Base-by-base conservation (phyloP, 495 filamentous ascomycete species). In the Penicillium samsonianum region DNA sequence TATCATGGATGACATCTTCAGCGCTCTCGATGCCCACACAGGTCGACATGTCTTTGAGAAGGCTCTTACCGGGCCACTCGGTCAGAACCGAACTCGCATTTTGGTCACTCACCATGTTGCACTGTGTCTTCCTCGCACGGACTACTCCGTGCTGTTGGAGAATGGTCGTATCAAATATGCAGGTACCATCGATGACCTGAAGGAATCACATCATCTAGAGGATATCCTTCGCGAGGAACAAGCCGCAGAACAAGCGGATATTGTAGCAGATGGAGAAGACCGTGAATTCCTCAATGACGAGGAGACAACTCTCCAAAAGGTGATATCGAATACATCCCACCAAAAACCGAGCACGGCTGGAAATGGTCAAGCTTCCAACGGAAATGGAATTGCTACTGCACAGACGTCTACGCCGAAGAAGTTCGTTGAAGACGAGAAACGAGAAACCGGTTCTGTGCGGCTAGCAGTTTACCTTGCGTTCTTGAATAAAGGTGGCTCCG, bases 1-100 rank as follows among this genome's bases (percentile, higher is more conserved):
- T 0, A 75, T 95, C 22, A 73, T 95, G 48, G 90, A 95, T 64
- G 90, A 95, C 64, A 92, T 95, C 38, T 95, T 95, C 70, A 90
- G 87, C 57, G 80, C 78, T 0, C 64, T 84, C 2, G 80, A 85
- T 65, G 73, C 88, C 12, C 89, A 93, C 65, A 89, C 91, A 46
- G 90, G 90, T 14, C 81, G 83, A 20, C 87, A 90, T 63, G 83
- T 93, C 46, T 90, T 87, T 56, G 86, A 93, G 53, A 75, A 89
- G 26, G 87, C 88, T 50, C 71, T 95, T 8, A 87, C 80, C 17
- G 90, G 90, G 0, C 80, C 85, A 30, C 69, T 94, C 11, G 83
- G 83, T 41, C 55, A 75, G n/a, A 86, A 84, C 0, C 78, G 90
- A 40, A 95, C 90, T 4, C 79, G 90, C 35, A 86, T 95, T 44